These are phyloP conservation scores for Claviceps sp. DNA, from an alignment of 2,329 filamentous ascomycete species.

Conservation along the genomic window DNA sequence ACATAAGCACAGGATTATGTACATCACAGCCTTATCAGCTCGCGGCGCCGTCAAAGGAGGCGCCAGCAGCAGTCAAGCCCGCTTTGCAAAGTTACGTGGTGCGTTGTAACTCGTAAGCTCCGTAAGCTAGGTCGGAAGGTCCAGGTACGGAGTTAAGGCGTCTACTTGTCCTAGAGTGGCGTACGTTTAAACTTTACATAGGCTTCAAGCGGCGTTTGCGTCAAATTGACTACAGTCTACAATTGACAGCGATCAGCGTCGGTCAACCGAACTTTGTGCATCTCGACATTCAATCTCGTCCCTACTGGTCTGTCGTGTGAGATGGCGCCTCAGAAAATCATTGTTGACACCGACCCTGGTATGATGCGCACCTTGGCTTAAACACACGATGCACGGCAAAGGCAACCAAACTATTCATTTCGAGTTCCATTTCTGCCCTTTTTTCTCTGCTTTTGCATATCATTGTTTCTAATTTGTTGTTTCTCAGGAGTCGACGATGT, in stretches of 20 bases:
- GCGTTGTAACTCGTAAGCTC: too few relatives aligned
- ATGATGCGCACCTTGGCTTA: slow-evolving; percentile 11
- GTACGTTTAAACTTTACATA: too few relatives aligned
- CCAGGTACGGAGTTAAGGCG: too few relatives aligned
- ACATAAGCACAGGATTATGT: too few relatives aligned
- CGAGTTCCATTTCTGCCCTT: not conserved
- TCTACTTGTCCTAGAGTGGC: not conserved
- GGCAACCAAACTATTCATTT: too few relatives aligned
- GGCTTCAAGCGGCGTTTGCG: too few relatives aligned
- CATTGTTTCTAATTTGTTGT: not conserved
- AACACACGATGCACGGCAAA: not conserved
- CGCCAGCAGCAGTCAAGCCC: too few relatives aligned
- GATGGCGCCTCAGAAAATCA: slow-evolving; percentile 65
- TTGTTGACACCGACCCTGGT: slow-evolving; percentile 93
- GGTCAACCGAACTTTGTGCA: not conserved
- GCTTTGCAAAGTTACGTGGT: too few relatives aligned
- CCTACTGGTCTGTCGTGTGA: not conserved
- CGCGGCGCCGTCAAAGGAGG: too few relatives aligned
- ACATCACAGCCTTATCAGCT: too few relatives aligned
- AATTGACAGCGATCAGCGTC: not conserved
- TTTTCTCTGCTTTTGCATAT: not conserved
- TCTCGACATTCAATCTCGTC: not conserved
- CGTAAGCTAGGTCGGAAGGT: too few relatives aligned
- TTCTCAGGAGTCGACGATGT: slow-evolving; percentile 70
- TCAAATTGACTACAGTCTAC: not conserved